Base-by-base conservation (phyloP, 1,284 basidiomycete genomes). In the Ceratobasidium theobromae region DNA sequence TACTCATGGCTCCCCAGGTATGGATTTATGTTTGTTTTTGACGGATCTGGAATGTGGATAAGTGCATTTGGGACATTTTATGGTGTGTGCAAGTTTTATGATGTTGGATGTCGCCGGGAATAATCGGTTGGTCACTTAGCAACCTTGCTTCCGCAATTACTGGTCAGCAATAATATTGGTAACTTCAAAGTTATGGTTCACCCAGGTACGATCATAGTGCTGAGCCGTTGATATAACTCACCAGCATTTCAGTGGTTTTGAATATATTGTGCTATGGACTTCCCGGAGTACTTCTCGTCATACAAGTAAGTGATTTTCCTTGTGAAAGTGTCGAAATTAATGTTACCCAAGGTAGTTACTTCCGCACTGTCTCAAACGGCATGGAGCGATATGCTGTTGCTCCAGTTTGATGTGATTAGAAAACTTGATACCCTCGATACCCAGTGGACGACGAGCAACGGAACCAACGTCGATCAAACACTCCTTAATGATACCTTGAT, bases 31-130 rank as follows among this genome's bases (percentile, higher is more conserved):
- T 62, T 62, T 43, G 38, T 62, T 25, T 62, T 62, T 30, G 58
- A 62, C 35, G 58, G 58, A 33, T 62, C 58, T 21, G 58, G 58
- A 12, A 62, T 62, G 58, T 62, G 58, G 58, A 62, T 62, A 33
- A 62, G 58, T 30, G 58, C 58, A 18, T 62, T 62, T 51, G 58
- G 58, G 21, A 62, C 58, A 14, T 62, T 62, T 27, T 62, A 62
- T 35, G 58, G 58, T 62, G 46, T 51, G 58, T 40, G 8, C 2
- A n/a, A n/a, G 18, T 14, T 3, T 23, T n/a, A 25, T 40, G 9
- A 45, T n/a, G 18, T 21, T 11, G 43, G 5, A 45, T 21, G 43
- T 14, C 18, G 43, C 8, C 18, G 8, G 18, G 43, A 5, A 6
- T 6, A 9, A 11, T 21, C 9, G 6, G 6, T 6, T 6, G 8